phyloP scores from a whole-genome alignment of 2,329 filamentous ascomycete genomes.

The Leptographium wingfieldii region DNA sequence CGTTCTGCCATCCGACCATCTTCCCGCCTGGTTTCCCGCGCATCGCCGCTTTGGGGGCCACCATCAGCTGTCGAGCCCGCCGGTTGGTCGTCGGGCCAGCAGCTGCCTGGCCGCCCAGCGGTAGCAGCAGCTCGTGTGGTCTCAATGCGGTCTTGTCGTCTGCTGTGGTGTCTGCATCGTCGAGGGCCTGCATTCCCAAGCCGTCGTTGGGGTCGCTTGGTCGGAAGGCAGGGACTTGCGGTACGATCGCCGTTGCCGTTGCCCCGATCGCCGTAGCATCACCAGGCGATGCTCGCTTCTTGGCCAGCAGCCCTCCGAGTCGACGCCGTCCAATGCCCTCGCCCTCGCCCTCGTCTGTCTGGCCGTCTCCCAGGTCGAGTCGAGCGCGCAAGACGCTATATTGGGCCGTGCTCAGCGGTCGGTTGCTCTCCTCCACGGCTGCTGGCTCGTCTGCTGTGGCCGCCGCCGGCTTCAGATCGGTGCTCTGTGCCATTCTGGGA shows the following conservation, averaged over 20 bases:
- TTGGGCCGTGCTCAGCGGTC: neutral
- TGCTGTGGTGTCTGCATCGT: neutral
- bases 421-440: no score
- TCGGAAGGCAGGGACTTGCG: neutral
- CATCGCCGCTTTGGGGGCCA: neutral
- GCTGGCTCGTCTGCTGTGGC: no score
- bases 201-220: neutral
- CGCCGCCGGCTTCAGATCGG: neutral
- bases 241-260: neutral
- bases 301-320: no score
- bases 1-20: neutral
- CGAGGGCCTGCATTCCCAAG: neutral
- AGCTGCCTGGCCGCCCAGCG: neutral
- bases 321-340: neutral
- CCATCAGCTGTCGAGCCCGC: conserved; percentile 3
- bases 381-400: neutral
- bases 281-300: no score
- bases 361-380: neutral
- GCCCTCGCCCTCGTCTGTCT: neutral
- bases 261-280: neutral
- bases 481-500: neutral
- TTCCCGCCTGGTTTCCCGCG: neutral
- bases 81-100: neutral
- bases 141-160: neutral
- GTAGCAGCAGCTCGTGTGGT: no score